Evolutionary conservation across 2,329 filamentous ascomycete species (phyloP), one percentile per base, ranked within the genome.

Genomic region (Pseudocercospora cruenta): DNA sequence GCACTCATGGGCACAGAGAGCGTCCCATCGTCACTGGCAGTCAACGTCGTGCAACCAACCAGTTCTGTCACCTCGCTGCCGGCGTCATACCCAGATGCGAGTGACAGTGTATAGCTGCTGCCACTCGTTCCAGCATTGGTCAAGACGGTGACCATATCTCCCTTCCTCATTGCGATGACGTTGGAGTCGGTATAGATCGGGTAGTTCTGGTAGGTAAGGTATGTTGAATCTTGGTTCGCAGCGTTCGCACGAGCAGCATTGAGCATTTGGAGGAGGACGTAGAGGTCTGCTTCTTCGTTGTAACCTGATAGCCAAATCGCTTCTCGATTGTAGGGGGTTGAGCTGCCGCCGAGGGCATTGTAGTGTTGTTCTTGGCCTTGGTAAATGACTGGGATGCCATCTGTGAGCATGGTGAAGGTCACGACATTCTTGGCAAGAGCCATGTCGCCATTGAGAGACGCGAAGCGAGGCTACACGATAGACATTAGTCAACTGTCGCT

Each of bases 371-470:
- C 51, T 55, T 55, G 51, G 22, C 51, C 88, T 70, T 89, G 84
- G 76, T 90, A 91, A 36, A 90, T 81, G 63, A 89, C 86, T 0
- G 88, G 87, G 45, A 90, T 86, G 21, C 88, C 88, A 62, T 88
- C 82, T 2, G 80, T 80, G 19, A 90, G 82, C 31, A 90, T 82
- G n/a, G 84, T 85, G 71, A 86, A 90, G 0, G 86, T 82, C 47
- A 90, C 80, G 4, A 85, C 82, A 70, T 90, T 90, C 75, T 87
- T 86, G 54, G 87, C 84, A 1, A 88, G 81, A 60, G 85, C 77
- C 7, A 82, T 75, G 72, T 90, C 87, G 9, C 78, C 73, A 59
- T 84, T 87, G 65, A 81, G 75, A 67, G 78, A 83, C 1, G 79
- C 78, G 69, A 82, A 79, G 59, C 80, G 79, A 22, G 79, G 76